A percentile compares a stretch with the other conserved stretches of the same genome.
Conservation (phyloP, 306 rosid species). For the Cicer arietinum region DNA sequence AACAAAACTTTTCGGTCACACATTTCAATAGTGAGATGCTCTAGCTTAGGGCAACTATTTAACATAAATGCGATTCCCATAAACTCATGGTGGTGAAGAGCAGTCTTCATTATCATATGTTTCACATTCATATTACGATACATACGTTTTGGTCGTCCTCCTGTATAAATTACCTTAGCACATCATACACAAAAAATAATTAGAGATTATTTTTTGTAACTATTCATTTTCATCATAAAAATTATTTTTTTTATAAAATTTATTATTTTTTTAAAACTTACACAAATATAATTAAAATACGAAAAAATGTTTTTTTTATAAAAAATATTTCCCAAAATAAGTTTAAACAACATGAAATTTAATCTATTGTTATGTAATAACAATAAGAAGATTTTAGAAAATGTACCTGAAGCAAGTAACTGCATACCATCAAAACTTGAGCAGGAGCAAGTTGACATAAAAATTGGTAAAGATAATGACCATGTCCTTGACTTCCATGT, state of each 20-base stretch:
- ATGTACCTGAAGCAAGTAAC: slow-evolving; percentile 44
- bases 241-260: too few relatives aligned
- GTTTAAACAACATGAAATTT: neutral
- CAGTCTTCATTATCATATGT: slow-evolving; percentile 52
- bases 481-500: neutral
- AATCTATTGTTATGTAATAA: neutral
- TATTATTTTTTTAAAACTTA: too few relatives aligned
- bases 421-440: slow-evolving; percentile 38
- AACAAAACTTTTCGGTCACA: neutral
- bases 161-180: slow-evolving; percentile 37
- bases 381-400: neutral
- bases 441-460: neutral
- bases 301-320: too few relatives aligned
- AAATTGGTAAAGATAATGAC: neutral
- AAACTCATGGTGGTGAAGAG: slow-evolving; percentile 47
- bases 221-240: too few relatives aligned
- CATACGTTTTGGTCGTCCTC: slow-evolving; percentile 17
- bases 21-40: slow-evolving; percentile 49
- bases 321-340: too few relatives aligned
- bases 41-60: slow-evolving; percentile 45
- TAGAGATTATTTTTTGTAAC: too few relatives aligned
- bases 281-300: too few relatives aligned
- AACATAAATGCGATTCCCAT: slow-evolving; percentile 54
- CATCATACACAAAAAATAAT: neutral
- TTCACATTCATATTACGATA: slow-evolving; percentile 11